Evolutionary conservation across 305 asterid species (phyloP).

Genomic region (Solanum aculeatissimum): DNA sequence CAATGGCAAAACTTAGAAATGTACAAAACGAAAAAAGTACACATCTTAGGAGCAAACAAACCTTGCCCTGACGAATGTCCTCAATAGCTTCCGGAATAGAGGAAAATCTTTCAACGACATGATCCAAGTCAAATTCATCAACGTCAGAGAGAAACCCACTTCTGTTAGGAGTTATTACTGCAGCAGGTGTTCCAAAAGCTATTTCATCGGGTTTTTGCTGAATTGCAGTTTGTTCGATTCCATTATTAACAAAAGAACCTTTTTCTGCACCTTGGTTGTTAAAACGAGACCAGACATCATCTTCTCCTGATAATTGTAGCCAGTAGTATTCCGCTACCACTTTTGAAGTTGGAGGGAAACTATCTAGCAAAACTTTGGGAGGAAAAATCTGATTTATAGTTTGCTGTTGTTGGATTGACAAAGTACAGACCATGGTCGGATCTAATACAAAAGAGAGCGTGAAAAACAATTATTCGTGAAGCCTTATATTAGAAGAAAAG

Average conservation of each 20-base stretch:
- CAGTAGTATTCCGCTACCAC: neutral
- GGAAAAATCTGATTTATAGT: neutral
- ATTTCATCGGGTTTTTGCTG: constrained; percentile 41
- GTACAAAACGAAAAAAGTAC: neutral
- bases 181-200: constrained; percentile 45
- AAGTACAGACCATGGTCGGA: neutral
- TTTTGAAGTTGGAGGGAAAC: neutral
- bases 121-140: constrained; percentile 63
- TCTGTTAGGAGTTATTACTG: constrained; percentile 43
- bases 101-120: constrained; percentile 63
- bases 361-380: neutral
- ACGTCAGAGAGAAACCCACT: constrained; percentile 39
- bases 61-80: constrained; percentile 91
- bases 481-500: neutral
- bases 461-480: neutral
- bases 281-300: neutral
- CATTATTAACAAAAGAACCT: neutral
- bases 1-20: neutral
- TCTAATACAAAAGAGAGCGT: neutral
- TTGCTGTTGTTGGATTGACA: neutral
- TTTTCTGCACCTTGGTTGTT: neutral
- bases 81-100: constrained; percentile 69
- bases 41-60: constrained; percentile 9
- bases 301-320: constrained; percentile 3
- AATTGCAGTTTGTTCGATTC: constrained; percentile 21